Base-by-base conservation (phyloP, 1,284 basidiomycete species). In the Ceratorhiza oryzae-sativae region DNA sequence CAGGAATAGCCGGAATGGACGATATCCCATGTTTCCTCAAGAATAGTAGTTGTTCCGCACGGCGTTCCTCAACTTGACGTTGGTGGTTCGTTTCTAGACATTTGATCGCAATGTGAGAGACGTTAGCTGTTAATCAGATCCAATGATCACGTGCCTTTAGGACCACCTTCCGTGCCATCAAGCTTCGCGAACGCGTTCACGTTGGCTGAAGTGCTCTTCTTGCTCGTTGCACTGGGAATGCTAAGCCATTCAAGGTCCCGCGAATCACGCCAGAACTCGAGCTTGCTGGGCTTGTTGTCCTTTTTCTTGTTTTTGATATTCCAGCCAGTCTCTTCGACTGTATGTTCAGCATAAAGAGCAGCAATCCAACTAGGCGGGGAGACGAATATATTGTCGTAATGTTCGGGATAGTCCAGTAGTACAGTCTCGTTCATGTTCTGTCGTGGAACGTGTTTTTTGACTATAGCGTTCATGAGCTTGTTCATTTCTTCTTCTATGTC, bases 301-400 rank as follows among this genome's bases (percentile, higher is more conserved):
- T 59, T 39, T 23, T 42, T 42, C 6, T 39, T 59, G 32, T 25
- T 42, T 4, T 27, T n/a, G 13, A 13, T 13, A 32, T 71, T 70
- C 48, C 30, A 58, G 13, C 42, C 61, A 15, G 23, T 32, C 12
- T 59, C 23, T 13, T 55, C 65, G 46, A 45, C 30, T 67, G 67
- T 71, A 5, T 53, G 53, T n/a, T 72, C 59, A 3, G 39, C n/a
- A 46, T 30, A 59, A 15, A 70, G 75, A 45, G 48, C 65, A 12
- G 13, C 72, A 46, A 87, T 80, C 85, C 85, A 88, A 5, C 20
- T 27, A 1, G 86, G 84, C 0, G 84, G 83, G 6, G 76, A 20
- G 13, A 15, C 53, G 0, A 71, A 18, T 30, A 89, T 74, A 27
- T 78, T 78, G 15, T 80, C 79, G 46, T 79, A 78, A 30, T 86